Evolutionary conservation across 192 early-diverging fungal genomes (phyloP).

Genomic region (Piromyces sp.): DNA sequence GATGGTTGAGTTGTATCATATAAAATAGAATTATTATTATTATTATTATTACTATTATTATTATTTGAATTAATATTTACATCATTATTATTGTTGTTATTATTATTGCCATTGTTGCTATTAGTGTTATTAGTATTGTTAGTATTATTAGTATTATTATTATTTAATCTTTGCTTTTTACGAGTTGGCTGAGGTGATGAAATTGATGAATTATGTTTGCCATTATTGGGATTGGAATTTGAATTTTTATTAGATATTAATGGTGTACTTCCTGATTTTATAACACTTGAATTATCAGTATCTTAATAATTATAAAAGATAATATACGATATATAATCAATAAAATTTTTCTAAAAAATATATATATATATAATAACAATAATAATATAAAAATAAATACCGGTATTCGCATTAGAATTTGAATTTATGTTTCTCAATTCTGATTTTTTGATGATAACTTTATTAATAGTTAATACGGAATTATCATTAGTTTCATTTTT

Average conservation of each 20-base stretch:
- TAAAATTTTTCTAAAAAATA: no score
- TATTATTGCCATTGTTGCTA: neutral
- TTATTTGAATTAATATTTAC: neutral
- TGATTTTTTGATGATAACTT: neutral
- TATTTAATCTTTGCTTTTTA: neutral
- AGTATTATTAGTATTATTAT: neutral
- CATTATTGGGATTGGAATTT: neutral
- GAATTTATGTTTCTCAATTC: neutral
- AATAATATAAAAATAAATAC: no score
- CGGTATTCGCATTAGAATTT: neutral
- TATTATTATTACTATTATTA: neutral
- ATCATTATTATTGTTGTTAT: neutral
- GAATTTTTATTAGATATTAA: neutral
- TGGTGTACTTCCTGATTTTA: neutral
- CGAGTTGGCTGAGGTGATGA: neutral
- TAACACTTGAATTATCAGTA: neutral
- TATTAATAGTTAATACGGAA: neutral
- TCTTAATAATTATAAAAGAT: neutral
- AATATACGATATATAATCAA: no score
- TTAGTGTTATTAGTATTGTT: no score
- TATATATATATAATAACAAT: no score
- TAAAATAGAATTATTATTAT: neutral
- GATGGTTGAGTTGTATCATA: neutral
- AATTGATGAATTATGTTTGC: neutral
- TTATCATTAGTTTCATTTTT: neutral